Evolutionary conservation across 345 rosid genomes (phyloP), one percentile per base, ranked within the genome.

Genomic region (Salix purpurea): DNA sequence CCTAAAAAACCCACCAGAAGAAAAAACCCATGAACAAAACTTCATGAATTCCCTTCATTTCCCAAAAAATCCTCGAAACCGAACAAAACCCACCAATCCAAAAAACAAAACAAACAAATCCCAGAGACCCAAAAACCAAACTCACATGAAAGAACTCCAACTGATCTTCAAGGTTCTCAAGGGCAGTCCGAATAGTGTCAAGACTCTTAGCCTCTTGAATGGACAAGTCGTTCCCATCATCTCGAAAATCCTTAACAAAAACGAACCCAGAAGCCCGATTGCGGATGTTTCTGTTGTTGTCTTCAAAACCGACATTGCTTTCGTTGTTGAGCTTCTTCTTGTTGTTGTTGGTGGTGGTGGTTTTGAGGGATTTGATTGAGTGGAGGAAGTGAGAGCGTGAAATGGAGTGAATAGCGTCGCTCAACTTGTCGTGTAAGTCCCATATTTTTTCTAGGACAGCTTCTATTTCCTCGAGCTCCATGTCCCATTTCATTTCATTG

Each of bases 121-220:
- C 44, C n/a, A 32, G 50, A 58, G 40, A 39, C 4, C 24, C 56
- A 30, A 48, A 68, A 54, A 9, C 52, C 7, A 68, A 48, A 72
- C 95, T 84, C 75, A 93, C 99, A 60, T 92, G 99, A 84, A 93
- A 88, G 83, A 88, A 88, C 82, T 96, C 99, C 69, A 96, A 89
- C 88, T 96, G 99, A 87, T 96, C 98, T 82, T 93, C 98, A 46
- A 93, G 96, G 82, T 92, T 90, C 90, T 96, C 99, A 74, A 93
- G 92, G 75, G 99, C 95, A 46, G 94, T 87, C 36, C 99, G 85
- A 46, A 96, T 96, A 32, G 90, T 89, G 73, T 92, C 91, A 30
- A 96, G 88, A 79, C 98, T 93, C 86, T 93, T 96, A 26, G 94
- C 97, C 89, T 96, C 98, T 30, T 83, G 90, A 82, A 93, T 83